phyloP scores from a whole-genome alignment of 495 filamentous ascomycete species.

The Lindgomyces ingoldianus region DNA sequence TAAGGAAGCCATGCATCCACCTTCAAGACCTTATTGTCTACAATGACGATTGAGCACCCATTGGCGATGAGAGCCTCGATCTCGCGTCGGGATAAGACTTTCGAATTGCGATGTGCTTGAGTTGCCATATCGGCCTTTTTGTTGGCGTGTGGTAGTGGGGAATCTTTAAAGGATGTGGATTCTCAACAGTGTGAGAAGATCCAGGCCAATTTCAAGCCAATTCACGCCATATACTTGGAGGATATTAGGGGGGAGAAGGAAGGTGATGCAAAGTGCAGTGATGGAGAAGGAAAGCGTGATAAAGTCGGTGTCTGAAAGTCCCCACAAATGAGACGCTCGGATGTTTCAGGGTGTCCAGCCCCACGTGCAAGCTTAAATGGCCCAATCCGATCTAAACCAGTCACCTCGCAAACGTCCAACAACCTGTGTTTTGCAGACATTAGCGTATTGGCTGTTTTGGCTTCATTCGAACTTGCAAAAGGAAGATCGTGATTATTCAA shows the following conservation, averaged over 20 bases:
- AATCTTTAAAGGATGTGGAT: neutral
- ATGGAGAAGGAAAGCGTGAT: neutral
- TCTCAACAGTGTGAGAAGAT: neutral
- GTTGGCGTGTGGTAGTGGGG: neutral
- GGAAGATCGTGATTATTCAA: neutral
- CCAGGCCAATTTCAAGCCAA: neutral
- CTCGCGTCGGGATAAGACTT: slow-evolving; percentile 59
- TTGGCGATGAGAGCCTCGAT: slow-evolving; percentile 87
- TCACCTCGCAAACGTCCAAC: neutral
- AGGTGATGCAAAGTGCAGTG: too few species aligned
- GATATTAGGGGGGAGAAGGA: too few species aligned
- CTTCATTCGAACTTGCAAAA: neutral
- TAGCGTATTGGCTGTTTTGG: too few species aligned
- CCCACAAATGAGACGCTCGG: neutral
- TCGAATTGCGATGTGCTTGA: slow-evolving; percentile 16
- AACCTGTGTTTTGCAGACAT: neutral
- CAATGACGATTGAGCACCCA: slow-evolving; percentile 77
- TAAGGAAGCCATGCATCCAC: slow-evolving; percentile 84
- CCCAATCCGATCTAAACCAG: neutral
- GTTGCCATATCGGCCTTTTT: slow-evolving; percentile 21
- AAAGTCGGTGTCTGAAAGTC: neutral
- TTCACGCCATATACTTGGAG: too few species aligned
- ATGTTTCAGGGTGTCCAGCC: neutral
- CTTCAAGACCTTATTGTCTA: slow-evolving; percentile 78
- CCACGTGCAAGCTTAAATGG: neutral